Conservation (phyloP, 441 rosid genomes). For the Flueggea neowawraea region DNA sequence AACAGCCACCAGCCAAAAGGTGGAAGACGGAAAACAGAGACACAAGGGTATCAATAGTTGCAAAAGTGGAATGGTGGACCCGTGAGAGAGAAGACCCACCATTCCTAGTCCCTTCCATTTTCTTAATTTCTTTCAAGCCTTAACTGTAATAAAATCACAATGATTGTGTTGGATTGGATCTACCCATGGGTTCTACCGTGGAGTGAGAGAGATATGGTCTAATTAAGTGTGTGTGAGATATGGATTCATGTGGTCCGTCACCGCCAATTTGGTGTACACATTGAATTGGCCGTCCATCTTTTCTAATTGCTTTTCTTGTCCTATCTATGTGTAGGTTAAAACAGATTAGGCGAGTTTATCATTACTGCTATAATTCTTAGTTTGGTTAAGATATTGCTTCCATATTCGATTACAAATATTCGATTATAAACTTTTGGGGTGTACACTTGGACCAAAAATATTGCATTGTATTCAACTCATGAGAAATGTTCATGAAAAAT, state of each 20-base stretch:
- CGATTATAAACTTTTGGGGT: no score
- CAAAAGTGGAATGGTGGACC: conserved; percentile 28
- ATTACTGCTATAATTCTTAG: no score
- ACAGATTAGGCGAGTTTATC: no score
- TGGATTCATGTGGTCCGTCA: neutral
- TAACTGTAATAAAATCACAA: conserved; percentile 26
- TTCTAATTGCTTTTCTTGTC: no score
- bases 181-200: conserved; percentile 3
- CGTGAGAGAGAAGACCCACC: conserved; percentile 26
- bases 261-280: no score
- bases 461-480: no score
- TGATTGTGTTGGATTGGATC: conserved; percentile 42
- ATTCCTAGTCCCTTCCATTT: conserved; percentile 47
- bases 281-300: no score
- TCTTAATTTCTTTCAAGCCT: conserved; percentile 19
- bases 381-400: no score
- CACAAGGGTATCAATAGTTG: neutral
- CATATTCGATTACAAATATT: no score
- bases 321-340: no score
- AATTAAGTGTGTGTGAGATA: conserved; percentile 1
- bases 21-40: neutral
- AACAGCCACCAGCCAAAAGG: conserved; percentile 44
- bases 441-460: no score
- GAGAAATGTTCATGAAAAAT: no score
- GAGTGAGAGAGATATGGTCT: neutral